Conservation (phyloP, 768 basidiomycete genomes). For the Mycena floridula region DNA sequence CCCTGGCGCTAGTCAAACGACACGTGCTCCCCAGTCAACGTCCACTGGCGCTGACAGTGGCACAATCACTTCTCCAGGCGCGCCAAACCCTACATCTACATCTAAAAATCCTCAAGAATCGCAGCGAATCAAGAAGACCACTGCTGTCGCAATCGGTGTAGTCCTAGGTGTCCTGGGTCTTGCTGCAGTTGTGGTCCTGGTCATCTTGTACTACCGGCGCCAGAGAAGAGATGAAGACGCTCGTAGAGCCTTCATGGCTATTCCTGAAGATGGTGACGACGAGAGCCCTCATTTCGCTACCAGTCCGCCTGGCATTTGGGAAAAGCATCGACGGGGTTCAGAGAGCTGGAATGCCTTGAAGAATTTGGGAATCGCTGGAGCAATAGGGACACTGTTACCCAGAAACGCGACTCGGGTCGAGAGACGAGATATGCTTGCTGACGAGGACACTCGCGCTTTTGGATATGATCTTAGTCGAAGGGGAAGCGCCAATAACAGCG, state of each 20-base stretch:
- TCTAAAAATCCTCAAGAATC: slow-evolving; percentile 11
- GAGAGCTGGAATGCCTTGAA: slow-evolving; percentile 1
- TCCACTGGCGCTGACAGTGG: slow-evolving; percentile 8
- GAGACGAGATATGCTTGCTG: slow-evolving; percentile 70
- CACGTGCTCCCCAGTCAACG: slow-evolving; percentile 27
- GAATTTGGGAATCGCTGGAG: slow-evolving; percentile 1
- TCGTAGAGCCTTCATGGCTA: slow-evolving; percentile 23
- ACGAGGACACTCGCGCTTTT: slow-evolving; percentile 63
- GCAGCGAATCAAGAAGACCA: slow-evolving; percentile 20
- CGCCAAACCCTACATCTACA: slow-evolving; percentile 14
- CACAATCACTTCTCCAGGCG: slow-evolving; percentile 7
- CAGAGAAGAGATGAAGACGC: slow-evolving; percentile 14
- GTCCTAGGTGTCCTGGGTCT: slow-evolving; percentile 56
- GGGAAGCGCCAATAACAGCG: slow-evolving; percentile 35
- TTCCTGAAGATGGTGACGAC: slow-evolving; percentile 26
- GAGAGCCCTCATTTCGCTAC: slow-evolving; percentile 23
- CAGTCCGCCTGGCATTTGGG: slow-evolving; percentile 14
- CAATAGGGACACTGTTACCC: slow-evolving; percentile 23
- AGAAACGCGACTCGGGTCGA: too few relatives aligned
- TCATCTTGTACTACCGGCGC: slow-evolving; percentile 40
- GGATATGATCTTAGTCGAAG: slow-evolving; percentile 15
- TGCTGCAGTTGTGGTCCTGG: slow-evolving; percentile 32
- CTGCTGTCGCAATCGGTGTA: slow-evolving; percentile 56
- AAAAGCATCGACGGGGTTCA: slow-evolving; percentile 3
- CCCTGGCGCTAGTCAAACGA: too few relatives aligned